Evolutionary conservation across 257 asterid genomes (phyloP).

Genomic region (Marsdenia floribunda): DNA sequence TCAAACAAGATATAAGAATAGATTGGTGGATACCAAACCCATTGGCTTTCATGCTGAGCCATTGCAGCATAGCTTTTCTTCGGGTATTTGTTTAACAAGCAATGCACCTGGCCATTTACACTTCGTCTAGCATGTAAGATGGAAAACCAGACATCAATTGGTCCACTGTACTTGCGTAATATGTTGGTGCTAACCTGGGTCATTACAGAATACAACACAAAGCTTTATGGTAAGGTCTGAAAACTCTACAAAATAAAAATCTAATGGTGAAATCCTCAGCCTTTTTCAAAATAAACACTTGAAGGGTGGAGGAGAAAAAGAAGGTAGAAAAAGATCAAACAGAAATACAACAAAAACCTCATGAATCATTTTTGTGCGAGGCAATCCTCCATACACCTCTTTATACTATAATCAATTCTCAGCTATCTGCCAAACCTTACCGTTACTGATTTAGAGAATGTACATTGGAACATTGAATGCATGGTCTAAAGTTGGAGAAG

Average conservation of each 20-base stretch:
- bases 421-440: not conserved
- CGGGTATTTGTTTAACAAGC: conserved; percentile 63
- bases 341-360: not conserved
- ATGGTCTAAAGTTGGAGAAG: not conserved
- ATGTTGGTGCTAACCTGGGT: conserved; percentile 66
- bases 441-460: not conserved
- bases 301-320: no score
- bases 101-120: conserved; percentile 31
- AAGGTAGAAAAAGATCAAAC: not conserved
- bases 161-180: conserved; percentile 76
- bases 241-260: not conserved
- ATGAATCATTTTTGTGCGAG: not conserved
- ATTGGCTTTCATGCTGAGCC: conserved; percentile 91
- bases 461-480: not conserved
- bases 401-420: not conserved
- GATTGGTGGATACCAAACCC: conserved; percentile 55
- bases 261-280: not conserved
- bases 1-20: no score
- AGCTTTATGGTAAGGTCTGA: conserved; percentile 1
- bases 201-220: not conserved
- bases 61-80: conserved; percentile 65
- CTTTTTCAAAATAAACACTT: not conserved
- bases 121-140: conserved; percentile 31
- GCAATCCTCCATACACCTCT: not conserved
- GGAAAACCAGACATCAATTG: conserved; percentile 74